These are phyloP conservation scores for Penicillium sp. DNA, from an alignment of 2,329 filamentous ascomycete species.

Conservation along the genomic window DNA sequence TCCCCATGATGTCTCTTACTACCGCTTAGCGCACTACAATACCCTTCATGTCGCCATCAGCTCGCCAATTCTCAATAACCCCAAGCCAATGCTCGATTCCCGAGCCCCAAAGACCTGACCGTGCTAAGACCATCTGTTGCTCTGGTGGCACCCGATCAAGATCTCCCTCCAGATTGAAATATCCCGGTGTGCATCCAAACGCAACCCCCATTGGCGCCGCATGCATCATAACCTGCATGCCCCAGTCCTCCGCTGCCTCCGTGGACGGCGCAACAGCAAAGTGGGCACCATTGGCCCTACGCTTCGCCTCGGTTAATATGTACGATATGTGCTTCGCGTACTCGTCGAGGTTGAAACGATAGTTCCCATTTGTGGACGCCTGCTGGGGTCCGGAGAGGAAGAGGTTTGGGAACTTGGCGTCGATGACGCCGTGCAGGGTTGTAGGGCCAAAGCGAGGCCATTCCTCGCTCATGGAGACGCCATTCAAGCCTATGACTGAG, in stretches of 20 bases:
- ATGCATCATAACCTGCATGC: constrained; percentile 34
- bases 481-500: constrained; percentile 42
- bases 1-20: no score
- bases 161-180: constrained; percentile 39
- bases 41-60: constrained; percentile 25
- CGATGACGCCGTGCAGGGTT: constrained; percentile 51
- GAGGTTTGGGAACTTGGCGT: constrained; percentile 51
- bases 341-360: constrained; percentile 32
- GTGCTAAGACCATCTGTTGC: constrained; percentile 28
- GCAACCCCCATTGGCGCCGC: constrained; percentile 40
- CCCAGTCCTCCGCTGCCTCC: constrained; percentile 49
- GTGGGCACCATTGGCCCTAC: constrained; percentile 6
- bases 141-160: constrained; percentile 19
- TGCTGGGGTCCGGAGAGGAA: constrained; percentile 45
- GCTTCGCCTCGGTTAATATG: constrained; percentile 35
- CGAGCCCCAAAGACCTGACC: constrained; percentile 24
- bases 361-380: constrained; percentile 36
- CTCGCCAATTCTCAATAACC: constrained; percentile 16
- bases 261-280: constrained; percentile 41
- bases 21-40: constrained; percentile 4
- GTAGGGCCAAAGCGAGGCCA: constrained; percentile 40
- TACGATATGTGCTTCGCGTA: constrained; percentile 42
- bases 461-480: constrained; percentile 43
- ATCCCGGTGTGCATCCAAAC: constrained; percentile 52
- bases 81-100: constrained; percentile 29